These are phyloP conservation scores for Zygosaccharomyces pseudobailii DNA, from an alignment of 1,139 yeast species.

Conservation along the genomic window DNA sequence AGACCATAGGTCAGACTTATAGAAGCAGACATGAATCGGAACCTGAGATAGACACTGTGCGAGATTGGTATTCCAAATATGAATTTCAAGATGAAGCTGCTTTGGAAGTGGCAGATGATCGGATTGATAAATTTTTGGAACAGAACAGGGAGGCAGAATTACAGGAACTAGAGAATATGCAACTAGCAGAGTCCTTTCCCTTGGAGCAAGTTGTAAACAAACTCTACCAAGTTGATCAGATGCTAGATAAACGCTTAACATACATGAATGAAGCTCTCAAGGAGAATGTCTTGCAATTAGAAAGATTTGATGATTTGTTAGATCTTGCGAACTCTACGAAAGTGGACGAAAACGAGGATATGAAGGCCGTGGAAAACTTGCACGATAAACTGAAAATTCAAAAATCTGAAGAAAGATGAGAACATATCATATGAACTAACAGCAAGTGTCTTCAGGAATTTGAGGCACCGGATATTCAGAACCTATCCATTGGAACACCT, in stretches of 20 bases:
- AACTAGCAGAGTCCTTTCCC: slow-evolving; percentile 15
- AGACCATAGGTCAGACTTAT: slow-evolving; percentile 3
- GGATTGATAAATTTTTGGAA: slow-evolving; percentile 7
- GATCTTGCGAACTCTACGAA: slow-evolving; percentile 1
- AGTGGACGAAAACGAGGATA: neutral
- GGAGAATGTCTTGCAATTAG: slow-evolving; percentile 4
- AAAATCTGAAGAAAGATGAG: slow-evolving; percentile 7
- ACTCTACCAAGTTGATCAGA: slow-evolving; percentile 17
- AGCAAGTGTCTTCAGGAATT: slow-evolving; percentile 27
- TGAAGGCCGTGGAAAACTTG: slow-evolving; percentile 1
- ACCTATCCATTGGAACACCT: slow-evolving; percentile 64
- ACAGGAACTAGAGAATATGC: slow-evolving; percentile 12
- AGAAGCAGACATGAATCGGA: neutral
- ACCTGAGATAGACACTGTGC: slow-evolving; percentile 1
- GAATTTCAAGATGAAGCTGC: slow-evolving; percentile 3
- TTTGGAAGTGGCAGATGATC: neutral
- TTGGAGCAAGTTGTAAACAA: slow-evolving; percentile 19
- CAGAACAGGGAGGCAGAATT: slow-evolving; percentile 5
- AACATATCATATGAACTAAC: slow-evolving; percentile 13
- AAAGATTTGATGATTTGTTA: slow-evolving; percentile 8
- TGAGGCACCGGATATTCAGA: slow-evolving; percentile 25
- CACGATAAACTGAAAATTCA: slow-evolving; percentile 8
- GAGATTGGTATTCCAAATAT: slow-evolving; percentile 8
- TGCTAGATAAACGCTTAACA: slow-evolving; percentile 15
- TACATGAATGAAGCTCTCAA: slow-evolving; percentile 9